phyloP scores from a whole-genome alignment of 2,329 filamentous ascomycete genomes.

The Graphilbum fragrans region DNA sequence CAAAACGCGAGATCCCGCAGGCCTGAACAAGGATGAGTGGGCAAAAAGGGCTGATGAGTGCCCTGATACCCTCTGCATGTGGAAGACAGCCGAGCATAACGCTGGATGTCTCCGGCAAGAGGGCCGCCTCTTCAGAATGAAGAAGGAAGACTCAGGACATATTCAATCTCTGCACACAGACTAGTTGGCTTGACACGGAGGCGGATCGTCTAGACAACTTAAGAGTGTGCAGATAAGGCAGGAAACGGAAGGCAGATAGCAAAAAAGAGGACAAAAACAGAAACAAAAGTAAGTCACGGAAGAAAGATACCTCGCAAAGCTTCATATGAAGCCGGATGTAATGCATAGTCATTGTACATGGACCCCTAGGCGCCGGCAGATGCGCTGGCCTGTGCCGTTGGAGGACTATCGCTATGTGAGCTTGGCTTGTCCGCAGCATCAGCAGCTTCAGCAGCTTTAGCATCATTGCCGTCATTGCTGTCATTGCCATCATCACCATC shows the following conservation, averaged over 20 bases:
- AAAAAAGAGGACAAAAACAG: background rate
- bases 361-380: no score
- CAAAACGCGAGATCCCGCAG: conserved; percentile 6
- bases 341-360: background rate
- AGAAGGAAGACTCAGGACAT: conserved; percentile 1
- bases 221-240: conserved; percentile 66
- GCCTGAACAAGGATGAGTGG: background rate
- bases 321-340: background rate
- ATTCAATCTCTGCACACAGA: conserved; percentile 81
- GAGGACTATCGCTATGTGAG: background rate
- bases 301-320: no score
- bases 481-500: conserved; percentile 43
- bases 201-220: conserved; percentile 75
- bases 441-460: no score
- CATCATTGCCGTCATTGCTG: conserved; percentile 19
- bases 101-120: conserved; percentile 26
- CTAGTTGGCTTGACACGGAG: conserved; percentile 86
- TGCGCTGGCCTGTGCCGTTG: no score
- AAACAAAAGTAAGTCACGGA: background rate
- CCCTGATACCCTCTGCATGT: background rate
- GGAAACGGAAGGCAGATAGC: no score
- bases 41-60: background rate
- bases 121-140: conserved; percentile 12
- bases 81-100: conserved; percentile 32
- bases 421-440: background rate